These are phyloP conservation scores for Naganishia antarctica DNA, from an alignment of 768 basidiomycete species.

Conservation along the genomic window DNA sequence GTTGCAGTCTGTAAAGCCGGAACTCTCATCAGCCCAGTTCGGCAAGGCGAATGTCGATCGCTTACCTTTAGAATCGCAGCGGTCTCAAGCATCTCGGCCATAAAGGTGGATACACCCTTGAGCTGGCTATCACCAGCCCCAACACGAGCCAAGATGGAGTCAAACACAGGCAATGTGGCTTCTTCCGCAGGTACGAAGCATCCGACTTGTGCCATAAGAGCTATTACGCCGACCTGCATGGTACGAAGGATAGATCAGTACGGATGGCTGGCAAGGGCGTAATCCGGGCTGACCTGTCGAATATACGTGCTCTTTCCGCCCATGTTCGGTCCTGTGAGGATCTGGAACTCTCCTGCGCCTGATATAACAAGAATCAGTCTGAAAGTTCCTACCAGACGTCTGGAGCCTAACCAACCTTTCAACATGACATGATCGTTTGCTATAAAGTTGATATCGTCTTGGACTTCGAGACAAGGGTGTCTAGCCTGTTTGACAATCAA, in stretches of 20 bases:
- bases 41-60: constrained; percentile 13
- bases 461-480: constrained; percentile 93
- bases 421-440: constrained; percentile 93
- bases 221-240: constrained; percentile 82
- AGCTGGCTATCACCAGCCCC: constrained; percentile 96
- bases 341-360: constrained; percentile 66
- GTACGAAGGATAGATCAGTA: constrained; percentile 4
- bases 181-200: constrained; percentile 89
- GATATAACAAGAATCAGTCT: not conserved
- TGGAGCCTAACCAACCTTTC: constrained; percentile 61
- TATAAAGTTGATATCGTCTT: constrained; percentile 92
- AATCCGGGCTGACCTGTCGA: constrained; percentile 69
- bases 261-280: no score
- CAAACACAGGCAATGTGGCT: constrained; percentile 84
- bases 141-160: constrained; percentile 89
- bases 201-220: constrained; percentile 90
- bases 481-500: constrained; percentile 77
- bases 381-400: no score
- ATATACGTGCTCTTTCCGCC: constrained; percentile 98
- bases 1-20: constrained; percentile 66
- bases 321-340: constrained; percentile 98
- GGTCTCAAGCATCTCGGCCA: constrained; percentile 99
- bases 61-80: constrained; percentile 83
- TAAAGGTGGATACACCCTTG: constrained; percentile 97
- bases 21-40: not conserved